Evolutionary conservation across 805 yeast genomes (phyloP).

Genomic region (Candida nanaspora): DNA sequence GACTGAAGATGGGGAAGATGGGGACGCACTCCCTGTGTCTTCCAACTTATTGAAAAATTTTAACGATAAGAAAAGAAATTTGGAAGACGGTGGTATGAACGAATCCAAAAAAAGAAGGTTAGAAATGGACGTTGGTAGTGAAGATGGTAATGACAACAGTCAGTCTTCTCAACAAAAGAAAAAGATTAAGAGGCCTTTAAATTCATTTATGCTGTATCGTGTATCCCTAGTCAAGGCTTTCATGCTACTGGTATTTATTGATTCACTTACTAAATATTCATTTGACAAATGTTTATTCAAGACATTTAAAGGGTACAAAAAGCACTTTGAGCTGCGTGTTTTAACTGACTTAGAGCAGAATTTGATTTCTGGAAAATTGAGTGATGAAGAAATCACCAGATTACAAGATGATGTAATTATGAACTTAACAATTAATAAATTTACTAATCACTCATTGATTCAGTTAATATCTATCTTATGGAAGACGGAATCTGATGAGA

Average conservation of each 20-base stretch:
- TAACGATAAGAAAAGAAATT: too few species aligned
- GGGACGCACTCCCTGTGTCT: too few species aligned
- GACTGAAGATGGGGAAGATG: not conserved
- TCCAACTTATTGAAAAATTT: too few species aligned
- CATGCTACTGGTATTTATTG: constrained; percentile 18
- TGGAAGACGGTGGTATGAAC: too few species aligned
- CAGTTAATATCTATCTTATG: constrained; percentile 38
- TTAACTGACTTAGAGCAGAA: too few species aligned
- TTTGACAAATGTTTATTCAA: constrained; percentile 3
- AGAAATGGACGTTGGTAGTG: too few species aligned
- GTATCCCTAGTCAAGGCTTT: constrained; percentile 35
- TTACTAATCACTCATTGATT: constrained; percentile 31
- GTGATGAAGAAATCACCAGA: not conserved
- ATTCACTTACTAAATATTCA: constrained; percentile 14
- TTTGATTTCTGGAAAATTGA: constrained; percentile 13
- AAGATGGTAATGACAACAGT: too few species aligned
- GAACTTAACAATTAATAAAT: too few species aligned
- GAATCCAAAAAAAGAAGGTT: too few species aligned
- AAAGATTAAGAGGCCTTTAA: constrained; percentile 38
- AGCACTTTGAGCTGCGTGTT: too few species aligned
- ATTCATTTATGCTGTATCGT: constrained; percentile 41
- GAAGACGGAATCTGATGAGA: constrained; percentile 31
- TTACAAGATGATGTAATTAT: too few species aligned
- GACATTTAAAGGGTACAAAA: constrained; percentile 10
- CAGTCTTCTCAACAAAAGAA: too few species aligned